These are phyloP conservation scores for Chytriomyces confervae DNA, from an alignment of 192 early-diverging fungal genomes.

Conservation along the genomic window DNA sequence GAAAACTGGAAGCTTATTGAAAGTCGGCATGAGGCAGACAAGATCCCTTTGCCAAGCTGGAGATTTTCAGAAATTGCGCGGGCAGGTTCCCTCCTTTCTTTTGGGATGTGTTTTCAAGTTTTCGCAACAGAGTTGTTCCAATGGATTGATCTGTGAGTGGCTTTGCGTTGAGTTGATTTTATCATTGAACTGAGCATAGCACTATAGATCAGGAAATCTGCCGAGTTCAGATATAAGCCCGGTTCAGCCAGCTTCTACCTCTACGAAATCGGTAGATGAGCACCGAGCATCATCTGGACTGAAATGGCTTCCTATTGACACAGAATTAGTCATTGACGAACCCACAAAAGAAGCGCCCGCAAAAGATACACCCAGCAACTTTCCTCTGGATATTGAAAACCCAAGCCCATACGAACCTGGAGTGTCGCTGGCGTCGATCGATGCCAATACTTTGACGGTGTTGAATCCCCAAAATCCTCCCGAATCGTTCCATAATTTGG, in stretches of 20 bases:
- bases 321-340: neutral
- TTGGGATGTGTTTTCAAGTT: conserved; percentile 7
- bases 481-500: no score
- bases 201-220: conserved; percentile 4
- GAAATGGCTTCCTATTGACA: conserved; percentile 16
- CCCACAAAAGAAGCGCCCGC: no score
- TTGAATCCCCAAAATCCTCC: no score
- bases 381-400: no score
- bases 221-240: conserved; percentile 5
- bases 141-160: conserved; percentile 31
- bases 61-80: neutral
- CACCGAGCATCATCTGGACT: no score
- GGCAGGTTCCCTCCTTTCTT: neutral
- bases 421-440: no score
- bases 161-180: no score
- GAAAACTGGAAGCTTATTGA: conserved; percentile 24
- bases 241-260: neutral
- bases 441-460: no score
- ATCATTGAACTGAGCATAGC: no score
- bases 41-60: neutral
- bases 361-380: no score
- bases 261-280: neutral
- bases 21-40: neutral
- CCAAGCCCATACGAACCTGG: no score
- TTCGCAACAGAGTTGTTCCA: conserved; percentile 20